Conservation (phyloP, 768 basidiomycete species). For the Trametes elegans region DNA sequence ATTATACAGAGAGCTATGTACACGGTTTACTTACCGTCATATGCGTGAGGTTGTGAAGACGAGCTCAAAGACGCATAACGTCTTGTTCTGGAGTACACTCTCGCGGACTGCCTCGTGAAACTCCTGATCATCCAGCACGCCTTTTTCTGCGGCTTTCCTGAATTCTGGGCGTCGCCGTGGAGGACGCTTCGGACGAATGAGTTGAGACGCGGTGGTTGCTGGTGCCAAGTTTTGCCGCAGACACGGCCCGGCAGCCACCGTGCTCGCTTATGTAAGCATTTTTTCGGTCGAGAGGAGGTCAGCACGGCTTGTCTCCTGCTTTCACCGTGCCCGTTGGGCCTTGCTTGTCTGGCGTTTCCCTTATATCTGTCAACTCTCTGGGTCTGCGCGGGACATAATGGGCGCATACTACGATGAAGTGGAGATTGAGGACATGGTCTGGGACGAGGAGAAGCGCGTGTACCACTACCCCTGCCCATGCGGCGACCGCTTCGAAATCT, state of each 20-base stretch:
- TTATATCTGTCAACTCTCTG: not conserved
- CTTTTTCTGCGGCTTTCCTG: not conserved
- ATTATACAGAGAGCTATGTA: not conserved
- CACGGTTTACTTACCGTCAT: slow-evolving; percentile 20
- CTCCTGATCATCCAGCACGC: slow-evolving; percentile 9
- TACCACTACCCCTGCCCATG: slow-evolving; percentile 98
- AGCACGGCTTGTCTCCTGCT: not conserved
- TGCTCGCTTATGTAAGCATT: slow-evolving; percentile 6
- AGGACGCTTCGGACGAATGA: too few species aligned
- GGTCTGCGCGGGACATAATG: slow-evolving; percentile 42
- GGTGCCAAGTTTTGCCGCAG: not conserved
- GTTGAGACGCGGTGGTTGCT: not conserved
- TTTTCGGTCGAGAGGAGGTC: too few species aligned
- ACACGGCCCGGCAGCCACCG: not conserved
- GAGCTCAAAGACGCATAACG: slow-evolving; percentile 14
- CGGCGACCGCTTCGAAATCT: slow-evolving; percentile 97
- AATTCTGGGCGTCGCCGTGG: too few species aligned
- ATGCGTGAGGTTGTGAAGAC: slow-evolving; percentile 7
- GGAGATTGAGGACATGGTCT: slow-evolving; percentile 95
- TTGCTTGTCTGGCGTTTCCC: too few species aligned
- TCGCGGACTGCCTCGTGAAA: not conserved
- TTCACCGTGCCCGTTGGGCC: too few species aligned
- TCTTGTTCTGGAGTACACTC: not conserved
- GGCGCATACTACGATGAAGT: slow-evolving; percentile 94
- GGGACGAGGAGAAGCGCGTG: slow-evolving; percentile 78